These are phyloP conservation scores for Nakaseomyces bracarensis DNA, from an alignment of 1,139 yeast species.

Conservation along the genomic window DNA sequence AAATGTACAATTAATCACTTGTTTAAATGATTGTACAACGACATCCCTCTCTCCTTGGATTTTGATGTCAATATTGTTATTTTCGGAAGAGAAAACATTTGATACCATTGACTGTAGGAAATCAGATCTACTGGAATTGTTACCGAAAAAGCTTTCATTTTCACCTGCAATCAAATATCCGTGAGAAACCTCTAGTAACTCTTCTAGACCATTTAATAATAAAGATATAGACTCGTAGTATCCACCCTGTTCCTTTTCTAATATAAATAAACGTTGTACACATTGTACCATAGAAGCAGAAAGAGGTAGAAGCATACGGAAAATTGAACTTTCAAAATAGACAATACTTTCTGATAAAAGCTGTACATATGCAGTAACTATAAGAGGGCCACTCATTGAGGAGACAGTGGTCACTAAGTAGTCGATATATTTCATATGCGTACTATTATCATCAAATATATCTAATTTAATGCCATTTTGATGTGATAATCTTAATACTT, in stretches of 20 bases:
- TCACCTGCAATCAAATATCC: slow-evolving; percentile 39
- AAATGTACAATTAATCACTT: slow-evolving; percentile 47
- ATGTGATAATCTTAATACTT: slow-evolving; percentile 28
- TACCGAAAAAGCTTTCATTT: slow-evolving; percentile 20
- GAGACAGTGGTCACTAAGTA: slow-evolving; percentile 30
- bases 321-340: slow-evolving; percentile 28
- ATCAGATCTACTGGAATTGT: slow-evolving; percentile 23
- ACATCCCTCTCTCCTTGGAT: slow-evolving; percentile 49
- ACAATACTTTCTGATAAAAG: slow-evolving; percentile 29
- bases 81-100: slow-evolving; percentile 79
- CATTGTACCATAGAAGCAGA: slow-evolving; percentile 30
- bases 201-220: slow-evolving; percentile 59
- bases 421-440: slow-evolving; percentile 31
- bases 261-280: slow-evolving; percentile 19
- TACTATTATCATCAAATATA: slow-evolving; percentile 29
- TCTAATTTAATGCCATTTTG: slow-evolving; percentile 27
- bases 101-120: slow-evolving; percentile 38
- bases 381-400: slow-evolving; percentile 27
- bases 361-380: slow-evolving; percentile 29
- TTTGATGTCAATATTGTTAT: slow-evolving; percentile 49
- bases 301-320: slow-evolving; percentile 29
- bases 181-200: slow-evolving; percentile 54
- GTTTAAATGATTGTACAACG: slow-evolving; percentile 55
- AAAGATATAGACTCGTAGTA: slow-evolving; percentile 37
- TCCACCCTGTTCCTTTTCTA: slow-evolving; percentile 22